Evolutionary conservation across 352 stramenopile species (phyloP).

Genomic region (Pythium rhizo-oryzae): DNA sequence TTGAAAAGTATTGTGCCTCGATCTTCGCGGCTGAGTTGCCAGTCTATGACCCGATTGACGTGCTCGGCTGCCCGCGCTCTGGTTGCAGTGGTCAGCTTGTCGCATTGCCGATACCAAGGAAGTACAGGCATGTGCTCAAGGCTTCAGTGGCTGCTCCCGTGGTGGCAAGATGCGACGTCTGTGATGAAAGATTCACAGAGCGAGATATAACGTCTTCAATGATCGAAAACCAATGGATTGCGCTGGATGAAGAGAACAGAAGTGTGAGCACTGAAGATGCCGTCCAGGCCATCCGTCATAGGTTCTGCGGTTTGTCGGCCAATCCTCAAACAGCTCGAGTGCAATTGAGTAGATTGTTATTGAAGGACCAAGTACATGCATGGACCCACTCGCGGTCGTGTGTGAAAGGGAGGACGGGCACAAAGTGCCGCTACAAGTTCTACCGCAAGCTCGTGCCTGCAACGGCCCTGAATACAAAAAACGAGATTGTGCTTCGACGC

Average conservation of each 20-base stretch:
- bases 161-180: slow-evolving; percentile 5
- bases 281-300: slow-evolving; percentile 7
- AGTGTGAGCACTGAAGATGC: slow-evolving; percentile 5
- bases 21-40: slow-evolving; percentile 31
- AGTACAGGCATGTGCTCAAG: slow-evolving; percentile 24
- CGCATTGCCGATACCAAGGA: slow-evolving; percentile 13
- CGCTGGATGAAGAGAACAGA: slow-evolving; percentile 17
- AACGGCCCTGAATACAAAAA: slow-evolving; percentile 10
- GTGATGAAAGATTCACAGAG: slow-evolving; percentile 3
- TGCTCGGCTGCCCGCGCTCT: slow-evolving; percentile 8
- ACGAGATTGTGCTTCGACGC: slow-evolving; percentile 18
- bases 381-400: slow-evolving; percentile 25
- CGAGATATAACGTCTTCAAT: slow-evolving; percentile 3
- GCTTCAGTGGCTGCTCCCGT: slow-evolving; percentile 4
- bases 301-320: slow-evolving; percentile 21
- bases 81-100: background rate
- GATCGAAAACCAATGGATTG: slow-evolving; percentile 10
- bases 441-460: background rate
- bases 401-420: slow-evolving; percentile 20
- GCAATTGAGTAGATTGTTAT: slow-evolving; percentile 27
- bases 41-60: slow-evolving; percentile 4
- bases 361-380: slow-evolving; percentile 24
- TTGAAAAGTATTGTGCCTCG: slow-evolving; percentile 30
- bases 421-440: background rate
- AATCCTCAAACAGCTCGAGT: slow-evolving; percentile 17